Evolutionary conservation across 2,329 filamentous ascomycete genomes (phyloP), one percentile per base, ranked within the genome.

Genomic region (Cladosporium sp.): DNA sequence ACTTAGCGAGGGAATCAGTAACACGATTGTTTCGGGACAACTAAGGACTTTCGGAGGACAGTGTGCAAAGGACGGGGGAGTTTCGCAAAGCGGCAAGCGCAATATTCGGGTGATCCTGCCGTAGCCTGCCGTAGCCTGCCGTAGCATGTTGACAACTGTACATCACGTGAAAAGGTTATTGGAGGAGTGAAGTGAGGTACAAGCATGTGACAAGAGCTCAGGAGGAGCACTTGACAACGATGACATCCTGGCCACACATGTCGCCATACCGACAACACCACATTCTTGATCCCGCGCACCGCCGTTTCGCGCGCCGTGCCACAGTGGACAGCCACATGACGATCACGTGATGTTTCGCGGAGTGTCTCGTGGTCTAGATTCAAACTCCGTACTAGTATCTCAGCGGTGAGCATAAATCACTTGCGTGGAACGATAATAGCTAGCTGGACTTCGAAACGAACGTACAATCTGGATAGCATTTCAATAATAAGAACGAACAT

Each of bases 81-180:
- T 15, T 15, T 49, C 61, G 61, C 34, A 64, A 64, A 57, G 28
- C 36, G 61, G 61, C 32, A 64, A 64, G 51, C 38, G 61, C 61
- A n/a, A 3, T n/a, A 10, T 28, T 30, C 49, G 12, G 47, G 2
- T 30, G 24, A 10, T 30, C 58, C 21, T 26, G 8, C 36, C 24
- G 32, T 41, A 51, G 24, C 58, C 21, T 26, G 8, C 36, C 24
- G 32, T 41, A 51, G 24, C 28, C 28, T 30, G 28, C 28, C 6
- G 15, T 3, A 44, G 58, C 38, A 36, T 21, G 36, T 30, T 41
- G 21, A 21, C 32, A 21, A n/a, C 6, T 15, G 30, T 4, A 1
- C 12, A 21, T 32, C 58, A 60, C 38, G 58, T 49, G 58, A 4
- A 60, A 8, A 18, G 34, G 12, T 6, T 2, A 11, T 11, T 10